Base-by-base conservation (phyloP, 305 asterid species). In the Fraxinus sp. region DNA sequence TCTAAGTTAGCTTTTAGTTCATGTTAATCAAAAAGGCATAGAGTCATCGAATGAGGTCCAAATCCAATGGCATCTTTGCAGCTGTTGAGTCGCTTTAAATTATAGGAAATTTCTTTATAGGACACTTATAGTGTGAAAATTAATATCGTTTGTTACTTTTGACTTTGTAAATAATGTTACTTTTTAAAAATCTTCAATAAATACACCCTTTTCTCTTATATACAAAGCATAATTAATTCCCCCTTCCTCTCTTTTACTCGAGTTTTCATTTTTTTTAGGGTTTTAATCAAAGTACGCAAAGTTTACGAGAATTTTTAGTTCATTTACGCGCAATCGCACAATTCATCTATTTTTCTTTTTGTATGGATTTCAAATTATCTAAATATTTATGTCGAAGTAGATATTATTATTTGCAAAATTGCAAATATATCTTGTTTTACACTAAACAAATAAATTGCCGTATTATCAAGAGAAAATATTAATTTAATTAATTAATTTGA, bases 21-120 rank as follows among this genome's bases (percentile, higher is more conserved):
- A 30, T 26, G 41, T 11, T 11, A 14, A 28, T 28, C 5, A 11
- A 10, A 28, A 64, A 11, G 75, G 37, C 18, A 68, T 3, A 4
- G 18, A 68, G 20, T 68, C 72, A 1, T 62, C 72, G 33, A 62
- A 62, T 10, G 18, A 11, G 18, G 75, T 28, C 16, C 35, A 66
- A 26, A 11, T 8, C 18, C 18, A 26, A 66, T 66, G 32, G 32
- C 20, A 14, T 70, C 26, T 41, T 52, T 75, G 86, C 85, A 83
- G 91, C 77, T 86, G 87, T 79, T 83, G 80, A 79, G 87, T 86
- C 89, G 79, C 83, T 84, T 84, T 86, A 79, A 82, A 62, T 78
- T 87, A 83, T 87, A 46, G 82, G 86, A 83, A 35, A 82, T 87
- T 81, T 85, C 86, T 87, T 28, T 85, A 79, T 84, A 49, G 16